phyloP scores from a whole-genome alignment of 768 basidiomycete genomes.

The Phlegmacium glaucopus region DNA sequence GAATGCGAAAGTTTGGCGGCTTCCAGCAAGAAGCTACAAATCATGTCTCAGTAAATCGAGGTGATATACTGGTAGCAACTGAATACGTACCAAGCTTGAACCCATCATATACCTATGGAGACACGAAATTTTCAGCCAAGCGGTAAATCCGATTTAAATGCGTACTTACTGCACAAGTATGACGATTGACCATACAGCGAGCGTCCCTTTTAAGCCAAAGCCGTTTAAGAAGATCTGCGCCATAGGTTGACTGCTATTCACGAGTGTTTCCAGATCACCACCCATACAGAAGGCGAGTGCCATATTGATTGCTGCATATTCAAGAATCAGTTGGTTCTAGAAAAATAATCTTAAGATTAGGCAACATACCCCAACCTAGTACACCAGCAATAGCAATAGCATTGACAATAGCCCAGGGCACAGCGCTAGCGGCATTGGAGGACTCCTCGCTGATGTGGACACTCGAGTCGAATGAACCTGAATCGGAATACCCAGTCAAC shows the following conservation, averaged over 20 bases:
- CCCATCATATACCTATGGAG: conserved; percentile 54
- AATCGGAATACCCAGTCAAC: not conserved
- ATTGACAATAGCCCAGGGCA: conserved; percentile 64
- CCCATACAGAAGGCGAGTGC: conserved; percentile 65
- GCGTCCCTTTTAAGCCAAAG: conserved; percentile 35
- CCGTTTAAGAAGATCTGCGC: conserved; percentile 55
- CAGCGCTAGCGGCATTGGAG: conserved; percentile 61
- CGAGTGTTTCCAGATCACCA: conserved; percentile 38
- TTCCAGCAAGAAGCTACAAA: conserved; percentile 23
- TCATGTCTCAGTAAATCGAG: not conserved
- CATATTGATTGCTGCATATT: conserved; percentile 47
- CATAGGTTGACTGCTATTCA: conserved; percentile 53
- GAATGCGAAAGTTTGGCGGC: conserved; percentile 69
- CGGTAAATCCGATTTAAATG: conserved; percentile 4
- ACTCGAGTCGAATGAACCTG: conserved; percentile 47
- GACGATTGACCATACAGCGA: conserved; percentile 37
- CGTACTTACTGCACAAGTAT: conserved; percentile 32
- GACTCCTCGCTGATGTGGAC: conserved; percentile 74
- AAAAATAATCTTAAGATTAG: not conserved
- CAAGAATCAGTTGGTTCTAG: not conserved
- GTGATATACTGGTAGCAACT: not conserved
- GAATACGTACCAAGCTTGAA: conserved; percentile 43
- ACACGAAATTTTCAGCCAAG: not conserved
- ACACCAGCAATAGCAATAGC: conserved; percentile 54
- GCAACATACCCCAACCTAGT: conserved; percentile 53